Evolutionary conservation across 108 stramenopile genomes (phyloP).

Genomic region (Cyclotella choctawhatcheeana): DNA sequence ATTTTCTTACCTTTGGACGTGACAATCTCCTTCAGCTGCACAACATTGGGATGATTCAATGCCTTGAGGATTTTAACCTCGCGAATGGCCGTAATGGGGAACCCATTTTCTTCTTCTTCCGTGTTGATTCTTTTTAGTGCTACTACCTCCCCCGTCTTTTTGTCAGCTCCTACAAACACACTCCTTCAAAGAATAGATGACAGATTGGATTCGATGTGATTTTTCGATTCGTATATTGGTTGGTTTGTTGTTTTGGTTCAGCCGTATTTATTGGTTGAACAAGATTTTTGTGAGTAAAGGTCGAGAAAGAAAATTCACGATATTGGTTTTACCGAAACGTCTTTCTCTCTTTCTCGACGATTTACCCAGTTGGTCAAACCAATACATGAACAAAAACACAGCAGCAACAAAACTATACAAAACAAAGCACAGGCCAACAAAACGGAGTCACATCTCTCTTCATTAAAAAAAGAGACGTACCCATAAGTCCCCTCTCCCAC

Average conservation of each 20-base stretch:
- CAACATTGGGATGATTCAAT: slow-evolving; percentile 86
- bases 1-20: slow-evolving; percentile 85
- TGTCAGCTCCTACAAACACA: slow-evolving; percentile 84
- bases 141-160: slow-evolving; percentile 75
- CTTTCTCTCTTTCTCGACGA: neutral
- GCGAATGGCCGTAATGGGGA: slow-evolving; percentile 93
- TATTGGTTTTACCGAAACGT: slow-evolving; percentile 12
- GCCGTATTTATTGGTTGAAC: neutral
- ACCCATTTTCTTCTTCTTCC: slow-evolving; percentile 91
- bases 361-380: too few species aligned
- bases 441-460: slow-evolving; percentile 4
- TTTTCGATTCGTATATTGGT: neutral
- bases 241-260: slow-evolving; percentile 8
- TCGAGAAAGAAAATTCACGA: slow-evolving; percentile 1
- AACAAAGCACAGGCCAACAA: slow-evolving; percentile 15
- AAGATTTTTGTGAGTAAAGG: slow-evolving; percentile 10
- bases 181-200: slow-evolving; percentile 49
- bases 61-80: slow-evolving; percentile 95
- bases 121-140: slow-evolving; percentile 94
- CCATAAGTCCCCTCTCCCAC: slow-evolving; percentile 89
- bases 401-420: neutral
- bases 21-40: slow-evolving; percentile 90
- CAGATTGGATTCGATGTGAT: neutral
- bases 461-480: slow-evolving; percentile 46
- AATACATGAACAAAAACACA: too few species aligned